Evolutionary conservation across 495 filamentous ascomycete species (phyloP), one percentile per base, ranked within the genome.

Genomic region (Cercophora scortea): DNA sequence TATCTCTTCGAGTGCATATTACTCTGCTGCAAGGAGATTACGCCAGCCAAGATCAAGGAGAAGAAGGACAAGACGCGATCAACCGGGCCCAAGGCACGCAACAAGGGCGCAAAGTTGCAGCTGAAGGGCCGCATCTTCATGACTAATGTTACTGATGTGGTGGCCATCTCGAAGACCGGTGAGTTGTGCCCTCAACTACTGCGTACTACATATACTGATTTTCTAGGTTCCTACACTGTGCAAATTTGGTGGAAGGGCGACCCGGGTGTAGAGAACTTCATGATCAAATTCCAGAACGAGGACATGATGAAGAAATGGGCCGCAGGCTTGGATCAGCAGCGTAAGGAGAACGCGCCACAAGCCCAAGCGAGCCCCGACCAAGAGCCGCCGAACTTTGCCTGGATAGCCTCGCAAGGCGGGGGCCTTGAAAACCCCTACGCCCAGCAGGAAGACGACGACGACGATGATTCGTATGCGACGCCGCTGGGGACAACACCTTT

Each of bases 241-340:
- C 93, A 97, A 65, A 97, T 98, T 45, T 97, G 89, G 74, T 98
- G 93, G 93, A 97, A 93, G 64, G 94, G 92, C 6, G 93, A 98
- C 58, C 88, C 91, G 5, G 88, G 89, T 0, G 90, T 97, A 6
- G 93, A 98, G 66, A 95, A 93, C 62, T 98, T 98, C 65, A 82
- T 91, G 61, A 94, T 98, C 61, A 85, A 86, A 53, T 97, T 95
- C 67, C 74, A 76, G 32, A 95, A 89, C 52, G 94, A 98, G 68
- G 87, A 93, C 49, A 80, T 73, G 13, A 91, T 97, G 85, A 90
- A 86, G 61, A 93, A 88, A 61, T 98, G 93, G 93, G 84, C 87
- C 52, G 70, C 64, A 0, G 76, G 80, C 16, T 69, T 88, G 11
- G 80, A 84, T 35, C 67, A 66, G 16, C 84, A 87, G 63, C 71